These are phyloP conservation scores for Acorus calamus DNA, from an alignment of 106 monocot genomes.

Conservation along the genomic window DNA sequence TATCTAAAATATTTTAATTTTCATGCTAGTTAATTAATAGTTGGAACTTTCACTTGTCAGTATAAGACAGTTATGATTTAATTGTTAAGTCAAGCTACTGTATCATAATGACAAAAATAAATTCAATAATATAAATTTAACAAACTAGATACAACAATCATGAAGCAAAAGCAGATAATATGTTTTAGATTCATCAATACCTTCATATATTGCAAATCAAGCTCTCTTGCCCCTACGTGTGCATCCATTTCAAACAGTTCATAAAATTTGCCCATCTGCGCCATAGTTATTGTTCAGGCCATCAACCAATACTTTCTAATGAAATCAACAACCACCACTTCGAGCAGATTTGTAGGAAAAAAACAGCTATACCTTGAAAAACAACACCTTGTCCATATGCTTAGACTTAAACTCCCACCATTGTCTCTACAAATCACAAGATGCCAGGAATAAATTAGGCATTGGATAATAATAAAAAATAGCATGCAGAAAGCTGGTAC, in stretches of 20 bases:
- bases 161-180: background rate
- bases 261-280: slow-evolving; percentile 98
- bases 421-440: slow-evolving; percentile 51
- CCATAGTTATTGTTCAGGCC: background rate
- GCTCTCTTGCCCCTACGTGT: slow-evolving; percentile 86
- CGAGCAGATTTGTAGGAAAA: background rate
- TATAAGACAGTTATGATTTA: too few relatives aligned
- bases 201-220: slow-evolving; percentile 99
- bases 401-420: slow-evolving; percentile 99
- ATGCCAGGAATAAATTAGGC: slow-evolving; percentile 7
- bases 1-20: too few relatives aligned
- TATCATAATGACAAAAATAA: too few relatives aligned
- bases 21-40: too few relatives aligned
- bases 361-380: slow-evolving; percentile 73
- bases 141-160: slow-evolving; percentile 2
- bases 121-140: background rate
- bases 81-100: too few relatives aligned
- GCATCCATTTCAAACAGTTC: slow-evolving; percentile 99
- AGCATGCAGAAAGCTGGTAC: background rate
- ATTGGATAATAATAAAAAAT: background rate
- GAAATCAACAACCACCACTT: background rate
- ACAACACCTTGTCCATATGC: slow-evolving; percentile 95
- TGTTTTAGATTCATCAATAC: slow-evolving; percentile 16
- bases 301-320: background rate
- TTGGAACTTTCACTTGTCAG: too few relatives aligned